phyloP scores from a whole-genome alignment of 768 basidiomycete genomes.

The Leccinum disarticulatum region DNA sequence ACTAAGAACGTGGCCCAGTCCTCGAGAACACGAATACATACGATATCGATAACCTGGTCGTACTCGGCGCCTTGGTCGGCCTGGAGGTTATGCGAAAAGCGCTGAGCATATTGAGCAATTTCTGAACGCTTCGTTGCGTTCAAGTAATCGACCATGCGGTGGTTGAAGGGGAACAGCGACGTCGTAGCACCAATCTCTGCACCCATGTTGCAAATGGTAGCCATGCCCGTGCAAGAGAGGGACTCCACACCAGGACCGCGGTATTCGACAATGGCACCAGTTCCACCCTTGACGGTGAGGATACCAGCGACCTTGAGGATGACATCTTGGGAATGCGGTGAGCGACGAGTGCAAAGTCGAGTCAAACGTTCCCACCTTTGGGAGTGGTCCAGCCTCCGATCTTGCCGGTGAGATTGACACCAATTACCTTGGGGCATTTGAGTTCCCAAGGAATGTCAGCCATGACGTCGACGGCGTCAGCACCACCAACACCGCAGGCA shows the following conservation, averaged over 20 bases:
- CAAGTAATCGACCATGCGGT: conserved; percentile 90
- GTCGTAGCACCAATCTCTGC: conserved; percentile 99
- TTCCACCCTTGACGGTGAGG: conserved; percentile 98
- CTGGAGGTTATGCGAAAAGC: conserved; percentile 86
- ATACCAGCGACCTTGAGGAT: conserved; percentile 99
- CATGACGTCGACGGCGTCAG: conserved; percentile 99
- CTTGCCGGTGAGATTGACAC: conserved; percentile 94
- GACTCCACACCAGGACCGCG: conserved; percentile 93
- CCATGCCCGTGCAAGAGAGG: conserved; percentile 98
- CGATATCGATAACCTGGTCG: conserved; percentile 91
- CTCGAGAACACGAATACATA: conserved; percentile 36
- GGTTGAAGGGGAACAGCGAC: conserved; percentile 98
- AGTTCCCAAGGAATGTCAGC: conserved; percentile 98
- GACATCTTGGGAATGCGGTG: conserved; percentile 59
- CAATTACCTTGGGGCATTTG: conserved; percentile 99
- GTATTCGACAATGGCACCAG: conserved; percentile 98
- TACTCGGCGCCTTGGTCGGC: conserved; percentile 90
- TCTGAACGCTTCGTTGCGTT: conserved; percentile 90
- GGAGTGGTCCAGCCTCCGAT: conserved; percentile 97
- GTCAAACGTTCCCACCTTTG: conserved; percentile 60
- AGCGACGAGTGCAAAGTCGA: conserved; percentile 1
- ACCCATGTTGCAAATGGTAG: conserved; percentile 99
- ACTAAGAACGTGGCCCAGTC: neutral
- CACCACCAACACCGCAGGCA: conserved; percentile 99
- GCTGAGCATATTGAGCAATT: conserved; percentile 85